Evolutionary conservation across 257 asterid species (phyloP).

Genomic region (Marsdenia floribunda): DNA sequence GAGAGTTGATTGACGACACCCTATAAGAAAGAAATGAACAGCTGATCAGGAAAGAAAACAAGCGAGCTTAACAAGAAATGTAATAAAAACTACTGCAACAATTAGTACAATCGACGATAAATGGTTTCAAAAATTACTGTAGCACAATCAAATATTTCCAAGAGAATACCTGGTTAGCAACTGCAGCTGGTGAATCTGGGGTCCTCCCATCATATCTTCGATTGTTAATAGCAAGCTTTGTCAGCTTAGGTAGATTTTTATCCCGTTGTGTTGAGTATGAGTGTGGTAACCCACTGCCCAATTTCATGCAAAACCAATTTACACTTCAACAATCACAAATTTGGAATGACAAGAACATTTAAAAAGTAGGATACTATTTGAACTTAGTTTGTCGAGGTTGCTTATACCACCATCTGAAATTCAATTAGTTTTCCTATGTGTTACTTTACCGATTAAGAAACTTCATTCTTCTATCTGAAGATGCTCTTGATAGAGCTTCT

Average conservation of each 20-base stretch:
- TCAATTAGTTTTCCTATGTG: not conserved
- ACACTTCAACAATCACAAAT: not conserved
- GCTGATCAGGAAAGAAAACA: not conserved
- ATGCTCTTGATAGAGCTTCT: constrained; percentile 96
- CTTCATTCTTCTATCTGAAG: constrained; percentile 84
- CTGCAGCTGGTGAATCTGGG: constrained; percentile 86
- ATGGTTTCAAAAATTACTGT: not conserved
- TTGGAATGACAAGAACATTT: not conserved
- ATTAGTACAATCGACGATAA: not conserved
- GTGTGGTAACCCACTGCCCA: constrained; percentile 69
- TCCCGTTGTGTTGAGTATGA: constrained; percentile 76
- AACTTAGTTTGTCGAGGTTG: not conserved
- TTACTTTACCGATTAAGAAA: constrained; percentile 68
- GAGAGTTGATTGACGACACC: constrained; percentile 78
- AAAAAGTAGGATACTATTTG: not conserved
- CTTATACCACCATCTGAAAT: not conserved
- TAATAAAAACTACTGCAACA: not conserved
- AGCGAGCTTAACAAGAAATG: not conserved
- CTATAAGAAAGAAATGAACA: constrained; percentile 38
- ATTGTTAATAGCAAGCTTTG: constrained; percentile 79
- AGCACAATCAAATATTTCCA: not conserved
- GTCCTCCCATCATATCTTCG: constrained; percentile 71
- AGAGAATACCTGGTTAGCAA: constrained; percentile 65
- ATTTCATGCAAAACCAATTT: constrained; percentile 8
- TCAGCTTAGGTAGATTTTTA: constrained; percentile 53